Percentiles rank a stretch among this genome's conserved stretches.
phyloP scores from a whole-genome alignment of 306 rosid genomes.

The Lablab purpureus region DNA sequence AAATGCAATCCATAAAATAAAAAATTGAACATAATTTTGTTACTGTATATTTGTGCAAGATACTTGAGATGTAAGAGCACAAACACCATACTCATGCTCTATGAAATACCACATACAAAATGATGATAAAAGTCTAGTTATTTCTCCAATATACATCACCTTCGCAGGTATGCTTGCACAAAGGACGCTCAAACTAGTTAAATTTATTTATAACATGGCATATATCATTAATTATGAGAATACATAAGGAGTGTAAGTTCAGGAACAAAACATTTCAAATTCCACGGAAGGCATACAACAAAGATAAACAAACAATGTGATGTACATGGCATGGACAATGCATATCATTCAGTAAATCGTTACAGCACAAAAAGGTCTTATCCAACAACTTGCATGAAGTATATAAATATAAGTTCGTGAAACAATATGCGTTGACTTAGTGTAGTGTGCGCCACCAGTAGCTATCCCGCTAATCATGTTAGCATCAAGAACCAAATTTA shows the following conservation, averaged over 20 bases:
- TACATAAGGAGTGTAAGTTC: neutral
- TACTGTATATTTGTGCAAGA: neutral
- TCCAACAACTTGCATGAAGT: neutral
- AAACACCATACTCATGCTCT: conserved; percentile 24
- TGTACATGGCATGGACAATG: conserved; percentile 14
- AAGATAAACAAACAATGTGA: neutral
- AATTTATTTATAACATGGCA: conserved; percentile 25
- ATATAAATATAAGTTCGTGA: neutral
- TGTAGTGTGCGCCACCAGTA: neutral
- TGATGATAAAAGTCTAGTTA: conserved; percentile 3
- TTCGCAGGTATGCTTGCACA: neutral
- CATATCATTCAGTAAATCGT: neutral
- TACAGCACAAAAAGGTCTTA: neutral
- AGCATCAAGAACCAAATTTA: conserved; percentile 11
- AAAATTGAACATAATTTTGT: neutral
- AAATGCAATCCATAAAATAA: conserved; percentile 34
- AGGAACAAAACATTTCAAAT: conserved; percentile 21
- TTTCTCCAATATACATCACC: conserved; percentile 25
- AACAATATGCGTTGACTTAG: neutral
- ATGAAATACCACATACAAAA: neutral
- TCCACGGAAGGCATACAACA: conserved; percentile 34
- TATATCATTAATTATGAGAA: conserved; percentile 5
- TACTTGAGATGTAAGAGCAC: conserved; percentile 20
- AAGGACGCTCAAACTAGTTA: conserved; percentile 29
- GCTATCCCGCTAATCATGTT: neutral